Evolutionary conservation across 2,329 filamentous ascomycete genomes (phyloP), one percentile per base, ranked within the genome.

Genomic region (Phyllosticta citriasiana): DNA sequence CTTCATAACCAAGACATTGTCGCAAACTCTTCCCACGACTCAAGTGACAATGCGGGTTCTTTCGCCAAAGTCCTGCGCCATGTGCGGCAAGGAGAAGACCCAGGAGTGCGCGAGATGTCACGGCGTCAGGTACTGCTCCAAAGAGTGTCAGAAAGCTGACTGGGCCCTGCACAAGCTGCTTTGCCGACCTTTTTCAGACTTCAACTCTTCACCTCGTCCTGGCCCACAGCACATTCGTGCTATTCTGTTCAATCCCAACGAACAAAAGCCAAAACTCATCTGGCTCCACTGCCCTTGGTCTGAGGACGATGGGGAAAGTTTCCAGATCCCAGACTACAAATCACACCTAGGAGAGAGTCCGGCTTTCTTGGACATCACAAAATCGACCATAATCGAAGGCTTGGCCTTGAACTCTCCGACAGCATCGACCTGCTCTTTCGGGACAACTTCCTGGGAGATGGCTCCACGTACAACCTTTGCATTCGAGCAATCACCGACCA

Each of bases 81-180:
- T 30, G 0, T 58, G 57, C 27, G 4, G 14, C 4, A 40, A 53
- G 19, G 16, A 12, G 8, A 3, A 7, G 3, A 2, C 12, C 14
- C n/a, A n/a, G 7, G 3, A 5, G 4, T 64, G 62, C 53, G 55
- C 35, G 16, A 50, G 60, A 24, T 65, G 64, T 35, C 26, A 53
- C 19, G 56, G 24, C 50, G 60, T 47, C 53, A 22, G 26, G 6
- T 65, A 64, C 54, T 65, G 64, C 57, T 57, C 60, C 7, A 63
- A 55, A 35, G 33, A 30, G 4, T 65, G 62, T 50, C 62, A 65
- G 52, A 47, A 57, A 2, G 25, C 19, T n/a, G 60, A 65, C 22
- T 60, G 57, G 57, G 40, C 53, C 10, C 53, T 40, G 12, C 64
- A 65, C 50, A 62, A 61, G 57, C 53, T 60, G 3, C 56, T 63